A percentile compares a stretch with the other conserved stretches of the same genome.
Evolutionary conservation across 2,329 filamentous ascomycete genomes (phyloP).

Genomic region (Pestalotiopsis sp.): DNA sequence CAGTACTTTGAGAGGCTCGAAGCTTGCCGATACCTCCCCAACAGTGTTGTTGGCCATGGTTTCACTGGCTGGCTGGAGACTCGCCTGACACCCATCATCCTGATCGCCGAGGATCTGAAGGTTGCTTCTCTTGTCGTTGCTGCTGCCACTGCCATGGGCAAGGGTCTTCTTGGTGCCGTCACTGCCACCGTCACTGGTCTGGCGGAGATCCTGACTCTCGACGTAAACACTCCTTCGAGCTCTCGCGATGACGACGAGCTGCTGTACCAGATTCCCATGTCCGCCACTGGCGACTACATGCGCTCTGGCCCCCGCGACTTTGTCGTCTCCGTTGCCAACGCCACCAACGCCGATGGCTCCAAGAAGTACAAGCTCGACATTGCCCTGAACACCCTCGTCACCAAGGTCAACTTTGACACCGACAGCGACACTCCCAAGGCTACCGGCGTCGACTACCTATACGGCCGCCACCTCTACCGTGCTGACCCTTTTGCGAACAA

Average conservation of each 20-base stretch:
- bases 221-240: constrained; percentile 12
- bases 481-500: constrained; percentile 18
- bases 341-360: constrained; percentile 39
- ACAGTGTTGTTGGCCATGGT: constrained; percentile 38
- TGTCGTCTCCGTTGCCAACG: constrained; percentile 43
- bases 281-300: constrained; percentile 39
- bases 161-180: constrained; percentile 6
- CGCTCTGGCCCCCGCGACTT: constrained; percentile 54
- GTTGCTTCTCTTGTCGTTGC: constrained; percentile 27
- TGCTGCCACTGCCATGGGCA: constrained; percentile 14
- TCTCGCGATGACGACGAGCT: constrained; percentile 41
- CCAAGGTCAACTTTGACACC: constrained; percentile 23
- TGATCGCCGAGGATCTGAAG: constrained; percentile 50
- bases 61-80: constrained; percentile 28
- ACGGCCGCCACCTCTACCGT: constrained; percentile 23
- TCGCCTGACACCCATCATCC: constrained; percentile 42
- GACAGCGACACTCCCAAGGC: constrained; percentile 18
- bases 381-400: constrained; percentile 28
- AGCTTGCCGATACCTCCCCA: constrained; percentile 32
- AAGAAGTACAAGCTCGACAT: constrained; percentile 44
- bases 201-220: constrained; percentile 14
- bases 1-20: constrained; percentile 29
- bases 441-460: constrained; percentile 22
- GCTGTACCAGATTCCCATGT: constrained; percentile 53
- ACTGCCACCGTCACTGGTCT: constrained; percentile 15